Percentiles rank a stretch among this genome's conserved stretches.
phyloP scores from a whole-genome alignment of 352 stramenopile species.

The Phytophthora cactorum region DNA sequence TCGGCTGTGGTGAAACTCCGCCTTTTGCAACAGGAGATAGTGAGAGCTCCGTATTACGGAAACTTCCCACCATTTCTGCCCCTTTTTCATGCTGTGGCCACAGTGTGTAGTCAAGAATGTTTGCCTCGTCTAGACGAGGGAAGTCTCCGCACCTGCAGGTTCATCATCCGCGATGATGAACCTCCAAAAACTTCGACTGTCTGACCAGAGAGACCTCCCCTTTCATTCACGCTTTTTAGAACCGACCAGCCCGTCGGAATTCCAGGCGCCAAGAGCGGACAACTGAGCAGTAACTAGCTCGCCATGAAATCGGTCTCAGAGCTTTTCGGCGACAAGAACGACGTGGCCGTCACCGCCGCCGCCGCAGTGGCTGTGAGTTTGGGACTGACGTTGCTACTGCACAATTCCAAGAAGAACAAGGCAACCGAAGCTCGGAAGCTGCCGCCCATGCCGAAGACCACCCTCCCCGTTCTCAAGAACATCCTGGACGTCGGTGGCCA shows the following conservation, averaged over 20 bases:
- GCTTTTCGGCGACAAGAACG: constrained; percentile 18
- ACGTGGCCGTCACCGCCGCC: constrained; percentile 19
- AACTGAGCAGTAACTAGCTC: background rate
- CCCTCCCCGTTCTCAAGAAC: constrained; percentile 50
- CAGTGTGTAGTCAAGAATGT: too few relatives aligned
- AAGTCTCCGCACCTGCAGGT: background rate
- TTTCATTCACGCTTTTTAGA: background rate
- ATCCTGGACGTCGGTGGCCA: constrained; percentile 40
- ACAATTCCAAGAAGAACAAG: constrained; percentile 29
- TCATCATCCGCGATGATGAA: background rate
- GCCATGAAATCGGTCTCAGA: constrained; percentile 28
- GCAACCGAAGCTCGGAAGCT: constrained; percentile 21
- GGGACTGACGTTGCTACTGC: constrained; percentile 30
- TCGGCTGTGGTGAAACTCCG: too few relatives aligned
- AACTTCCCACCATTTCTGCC: background rate
- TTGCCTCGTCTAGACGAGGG: background rate
- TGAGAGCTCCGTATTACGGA: background rate
- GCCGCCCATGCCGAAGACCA: constrained; percentile 34
- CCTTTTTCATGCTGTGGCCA: background rate
- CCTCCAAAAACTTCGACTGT: background rate
- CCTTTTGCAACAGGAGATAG: background rate
- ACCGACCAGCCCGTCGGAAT: constrained; percentile 18
- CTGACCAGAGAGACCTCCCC: too few relatives aligned
- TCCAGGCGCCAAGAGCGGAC: background rate
- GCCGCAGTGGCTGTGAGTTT: constrained; percentile 29